Conservation (phyloP, 2,329 filamentous ascomycete species). For the Chaetomiaceae sp. region DNA sequence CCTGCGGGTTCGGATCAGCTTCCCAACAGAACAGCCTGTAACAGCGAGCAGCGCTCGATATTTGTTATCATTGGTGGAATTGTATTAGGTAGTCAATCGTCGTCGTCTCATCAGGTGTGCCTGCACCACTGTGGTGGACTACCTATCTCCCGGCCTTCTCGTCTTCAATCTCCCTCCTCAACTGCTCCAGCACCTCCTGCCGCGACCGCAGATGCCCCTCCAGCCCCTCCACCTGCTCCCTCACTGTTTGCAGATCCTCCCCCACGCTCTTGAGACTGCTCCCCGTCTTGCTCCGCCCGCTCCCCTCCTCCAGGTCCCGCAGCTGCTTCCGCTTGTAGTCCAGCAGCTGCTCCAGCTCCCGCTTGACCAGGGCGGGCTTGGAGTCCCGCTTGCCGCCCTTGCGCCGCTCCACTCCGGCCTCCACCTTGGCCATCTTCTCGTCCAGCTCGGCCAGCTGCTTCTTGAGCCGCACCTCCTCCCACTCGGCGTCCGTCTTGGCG, state of each 20-base stretch:
- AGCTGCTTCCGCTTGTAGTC: conserved; percentile 88
- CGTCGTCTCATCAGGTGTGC: conserved; percentile 3
- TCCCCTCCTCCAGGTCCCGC: conserved; percentile 68
- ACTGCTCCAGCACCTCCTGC: conserved; percentile 68
- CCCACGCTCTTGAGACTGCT: conserved; percentile 70
- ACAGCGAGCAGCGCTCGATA: neutral
- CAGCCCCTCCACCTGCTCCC: conserved; percentile 87
- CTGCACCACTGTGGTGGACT: too few species aligned
- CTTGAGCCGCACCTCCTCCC: conserved; percentile 94
- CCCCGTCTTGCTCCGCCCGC: conserved; percentile 64
- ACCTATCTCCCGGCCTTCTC: conserved; percentile 64
- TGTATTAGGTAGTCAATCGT: neutral
- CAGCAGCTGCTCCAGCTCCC: conserved; percentile 87
- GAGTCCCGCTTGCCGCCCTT: conserved; percentile 64
- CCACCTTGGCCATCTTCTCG: conserved; percentile 77
- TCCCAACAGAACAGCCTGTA: neutral
- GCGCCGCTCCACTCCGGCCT: conserved; percentile 68
- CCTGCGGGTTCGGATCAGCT: neutral
- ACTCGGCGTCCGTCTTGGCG: conserved; percentile 71
- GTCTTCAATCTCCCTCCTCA: conserved; percentile 79
- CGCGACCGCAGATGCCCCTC: conserved; percentile 76
- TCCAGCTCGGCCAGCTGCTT: conserved; percentile 89
- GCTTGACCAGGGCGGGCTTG: conserved; percentile 87
- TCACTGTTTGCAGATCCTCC: conserved; percentile 63
- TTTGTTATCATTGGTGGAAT: neutral